phyloP scores from a whole-genome alignment of 2,329 filamentous ascomycete species.

The Fusarium zealandicum region DNA sequence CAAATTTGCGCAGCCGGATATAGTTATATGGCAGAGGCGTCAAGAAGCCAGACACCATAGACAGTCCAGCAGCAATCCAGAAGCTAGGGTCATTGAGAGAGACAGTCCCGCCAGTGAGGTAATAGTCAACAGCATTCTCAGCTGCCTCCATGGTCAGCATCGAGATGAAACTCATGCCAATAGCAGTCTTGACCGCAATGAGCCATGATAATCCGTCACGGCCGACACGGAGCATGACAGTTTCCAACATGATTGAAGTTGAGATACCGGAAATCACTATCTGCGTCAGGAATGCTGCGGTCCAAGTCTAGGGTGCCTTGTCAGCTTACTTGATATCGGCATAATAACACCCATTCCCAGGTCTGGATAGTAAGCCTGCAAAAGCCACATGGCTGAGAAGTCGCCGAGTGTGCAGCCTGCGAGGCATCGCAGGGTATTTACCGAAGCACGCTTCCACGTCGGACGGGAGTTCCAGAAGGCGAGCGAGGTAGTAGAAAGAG shows the following conservation, averaged over 20 bases:
- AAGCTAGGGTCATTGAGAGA: constrained; percentile 56
- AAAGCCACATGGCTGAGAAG: constrained; percentile 62
- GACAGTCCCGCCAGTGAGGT: constrained; percentile 60
- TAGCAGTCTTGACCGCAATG: constrained; percentile 57
- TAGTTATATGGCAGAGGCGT: constrained; percentile 64
- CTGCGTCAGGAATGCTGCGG: not conserved
- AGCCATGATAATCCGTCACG: constrained; percentile 57
- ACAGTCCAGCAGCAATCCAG: constrained; percentile 58
- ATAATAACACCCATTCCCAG: constrained; percentile 58
- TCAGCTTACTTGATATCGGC: constrained; percentile 56
- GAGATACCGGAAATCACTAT: constrained; percentile 60
- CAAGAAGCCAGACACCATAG: constrained; percentile 54
- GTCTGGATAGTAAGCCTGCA: constrained; percentile 57
- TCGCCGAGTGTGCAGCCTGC: constrained; percentile 64
- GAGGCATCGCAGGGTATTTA: constrained; percentile 64
- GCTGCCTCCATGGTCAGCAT: constrained; percentile 66
- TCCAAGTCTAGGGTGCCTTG: accelerated
- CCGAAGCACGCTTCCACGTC: constrained; percentile 57
- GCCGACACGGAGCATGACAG: constrained; percentile 56
- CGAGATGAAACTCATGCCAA: constrained; percentile 65
- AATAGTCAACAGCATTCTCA: constrained; percentile 63
- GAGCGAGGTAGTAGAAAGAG: not conserved
- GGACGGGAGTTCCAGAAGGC: constrained; percentile 45
- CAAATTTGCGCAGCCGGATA: constrained; percentile 55
- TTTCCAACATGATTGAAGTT: constrained; percentile 61